Percentiles rank a stretch among this genome's conserved stretches.
These are phyloP conservation scores for Coccomyxa subellipsoidea DNA, from an alignment of 163 green algal species.

Conservation along the genomic window DNA sequence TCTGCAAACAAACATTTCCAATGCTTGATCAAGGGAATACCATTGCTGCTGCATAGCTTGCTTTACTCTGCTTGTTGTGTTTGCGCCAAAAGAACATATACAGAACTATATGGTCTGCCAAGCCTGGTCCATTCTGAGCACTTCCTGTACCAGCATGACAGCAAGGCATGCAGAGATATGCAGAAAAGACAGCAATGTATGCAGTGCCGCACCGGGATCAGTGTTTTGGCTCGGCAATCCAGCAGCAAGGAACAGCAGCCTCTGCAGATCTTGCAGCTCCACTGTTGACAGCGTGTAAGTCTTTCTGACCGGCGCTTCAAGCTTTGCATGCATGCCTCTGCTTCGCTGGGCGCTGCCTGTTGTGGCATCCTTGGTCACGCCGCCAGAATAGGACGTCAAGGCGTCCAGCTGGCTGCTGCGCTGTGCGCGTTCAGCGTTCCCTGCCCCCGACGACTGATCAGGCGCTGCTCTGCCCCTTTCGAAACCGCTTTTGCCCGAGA, in stretches of 20 bases:
- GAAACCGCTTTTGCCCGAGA: not conserved
- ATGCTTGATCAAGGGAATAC: too few species aligned
- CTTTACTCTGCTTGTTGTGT: too few species aligned
- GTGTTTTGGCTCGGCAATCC: not conserved
- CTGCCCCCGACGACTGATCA: not conserved
- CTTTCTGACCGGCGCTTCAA: not conserved
- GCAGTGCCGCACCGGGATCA: not conserved
- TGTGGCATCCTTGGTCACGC: not conserved
- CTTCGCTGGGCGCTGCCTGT: not conserved
- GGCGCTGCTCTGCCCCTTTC: not conserved
- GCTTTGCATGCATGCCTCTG: not conserved
- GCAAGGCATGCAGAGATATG: too few species aligned
- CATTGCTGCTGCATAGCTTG: too few species aligned
- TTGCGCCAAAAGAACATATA: too few species aligned
- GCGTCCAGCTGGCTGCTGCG: not conserved
- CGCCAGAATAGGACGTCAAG: not conserved
- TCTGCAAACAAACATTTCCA: too few species aligned
- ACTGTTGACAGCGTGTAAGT: not conserved
- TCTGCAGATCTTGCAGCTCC: not conserved
- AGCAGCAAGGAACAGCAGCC: conserved; percentile 1
- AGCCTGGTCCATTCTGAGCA: too few species aligned
- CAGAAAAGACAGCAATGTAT: too few species aligned
- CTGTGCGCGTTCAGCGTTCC: not conserved
- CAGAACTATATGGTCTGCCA: too few species aligned
- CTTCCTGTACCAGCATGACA: too few species aligned